Percentiles rank a stretch among this genome's conserved stretches.
phyloP scores from a whole-genome alignment of 345 rosid genomes.

The Eucalyptus caleyi region DNA sequence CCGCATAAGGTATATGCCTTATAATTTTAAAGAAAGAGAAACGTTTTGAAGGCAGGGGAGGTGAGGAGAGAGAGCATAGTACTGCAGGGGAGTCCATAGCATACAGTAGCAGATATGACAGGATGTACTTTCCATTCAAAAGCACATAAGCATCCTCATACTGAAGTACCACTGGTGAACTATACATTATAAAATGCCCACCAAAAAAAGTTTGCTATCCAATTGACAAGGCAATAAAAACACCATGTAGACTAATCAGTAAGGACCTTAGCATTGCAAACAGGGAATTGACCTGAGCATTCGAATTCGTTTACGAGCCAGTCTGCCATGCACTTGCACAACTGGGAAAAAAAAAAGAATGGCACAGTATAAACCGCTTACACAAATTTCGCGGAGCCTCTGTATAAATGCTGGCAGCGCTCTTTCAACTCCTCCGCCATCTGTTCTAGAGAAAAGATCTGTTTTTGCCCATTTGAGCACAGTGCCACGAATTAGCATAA shows the following conservation, averaged over 20 bases:
- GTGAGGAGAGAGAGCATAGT: neutral
- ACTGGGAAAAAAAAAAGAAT: neutral
- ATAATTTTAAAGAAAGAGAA: neutral
- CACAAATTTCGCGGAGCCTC: constrained; percentile 57
- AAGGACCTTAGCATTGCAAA: neutral
- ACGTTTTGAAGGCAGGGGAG: neutral
- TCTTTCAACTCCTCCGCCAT: constrained; percentile 57
- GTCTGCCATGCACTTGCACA: neutral
- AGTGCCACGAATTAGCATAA: neutral
- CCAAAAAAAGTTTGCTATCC: neutral
- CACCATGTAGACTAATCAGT: neutral
- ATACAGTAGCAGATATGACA: neutral
- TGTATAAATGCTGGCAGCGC: constrained; percentile 63
- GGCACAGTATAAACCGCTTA: constrained; percentile 8
- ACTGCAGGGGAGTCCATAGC: neutral
- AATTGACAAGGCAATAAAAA: neutral
- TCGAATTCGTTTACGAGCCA: neutral
- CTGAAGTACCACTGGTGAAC: neutral
- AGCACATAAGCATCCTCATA: neutral
- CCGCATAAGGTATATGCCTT: neutral
- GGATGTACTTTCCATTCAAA: neutral
- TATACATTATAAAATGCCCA: neutral
- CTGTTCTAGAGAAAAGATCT: constrained; percentile 49
- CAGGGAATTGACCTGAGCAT: neutral
- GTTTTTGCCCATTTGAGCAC: neutral